A percentile compares a stretch with the other conserved stretches of the same genome.
phyloP scores from a whole-genome alignment of 1,284 basidiomycete genomes.

The Hymenochaete sp. region DNA sequence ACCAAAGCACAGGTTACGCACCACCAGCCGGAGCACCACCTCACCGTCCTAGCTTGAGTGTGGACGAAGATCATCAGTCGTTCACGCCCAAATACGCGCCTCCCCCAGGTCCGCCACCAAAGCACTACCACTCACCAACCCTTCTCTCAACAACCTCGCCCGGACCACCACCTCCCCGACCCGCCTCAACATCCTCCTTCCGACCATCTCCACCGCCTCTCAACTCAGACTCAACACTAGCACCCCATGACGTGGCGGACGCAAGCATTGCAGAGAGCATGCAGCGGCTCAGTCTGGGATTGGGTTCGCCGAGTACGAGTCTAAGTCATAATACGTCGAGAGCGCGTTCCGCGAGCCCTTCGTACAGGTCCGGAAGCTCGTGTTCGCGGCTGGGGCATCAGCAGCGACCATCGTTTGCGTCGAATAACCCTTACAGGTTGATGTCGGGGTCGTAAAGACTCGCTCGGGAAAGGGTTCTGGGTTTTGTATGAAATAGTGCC shows the following conservation, averaged over 20 bases:
- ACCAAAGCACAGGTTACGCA: too few species aligned
- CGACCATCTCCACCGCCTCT: background rate
- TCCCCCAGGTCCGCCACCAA: background rate
- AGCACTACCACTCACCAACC: background rate
- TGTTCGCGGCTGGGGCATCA: background rate
- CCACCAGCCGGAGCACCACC: too few species aligned
- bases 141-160: background rate
- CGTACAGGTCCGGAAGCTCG: background rate
- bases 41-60: too few species aligned
- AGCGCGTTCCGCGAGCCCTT: background rate
- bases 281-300: background rate
- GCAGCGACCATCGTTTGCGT: slow-evolving; percentile 2
- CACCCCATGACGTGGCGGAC: background rate
- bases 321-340: too few species aligned
- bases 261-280: background rate
- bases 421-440: slow-evolving; percentile 5
- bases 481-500: too few species aligned
- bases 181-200: background rate
- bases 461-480: too few species aligned
- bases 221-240: background rate
- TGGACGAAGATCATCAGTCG: too few species aligned
- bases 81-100: too few species aligned
- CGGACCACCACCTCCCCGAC: background rate
- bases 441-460: background rate
- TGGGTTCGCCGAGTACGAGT: too few species aligned